Conservation (phyloP, 2,329 filamentous ascomycete species). For the Aspergillus tubingensis region DNA sequence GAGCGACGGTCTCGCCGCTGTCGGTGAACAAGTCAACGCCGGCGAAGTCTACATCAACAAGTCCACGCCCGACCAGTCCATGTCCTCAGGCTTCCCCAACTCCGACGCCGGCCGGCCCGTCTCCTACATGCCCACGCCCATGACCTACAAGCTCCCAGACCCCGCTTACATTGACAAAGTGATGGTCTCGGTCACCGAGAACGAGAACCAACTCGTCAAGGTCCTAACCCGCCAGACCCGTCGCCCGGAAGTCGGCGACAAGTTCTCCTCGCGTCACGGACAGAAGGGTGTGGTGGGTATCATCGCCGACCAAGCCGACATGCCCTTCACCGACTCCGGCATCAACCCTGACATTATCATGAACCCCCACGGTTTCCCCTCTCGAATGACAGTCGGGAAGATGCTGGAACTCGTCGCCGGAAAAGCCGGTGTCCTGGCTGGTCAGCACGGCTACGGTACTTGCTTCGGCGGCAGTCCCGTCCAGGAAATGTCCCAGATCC, state of each 20-base stretch:
- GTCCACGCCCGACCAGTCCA: slow-evolving; percentile 76
- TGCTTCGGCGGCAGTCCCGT: slow-evolving; percentile 82
- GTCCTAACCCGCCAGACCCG: slow-evolving; percentile 95
- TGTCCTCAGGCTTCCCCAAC: slow-evolving; percentile 64
- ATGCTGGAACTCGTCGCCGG: slow-evolving; percentile 93
- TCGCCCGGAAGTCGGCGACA: slow-evolving; percentile 92
- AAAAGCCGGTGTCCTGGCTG: slow-evolving; percentile 85
- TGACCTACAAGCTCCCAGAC: slow-evolving; percentile 79
- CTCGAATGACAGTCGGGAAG: slow-evolving; percentile 98
- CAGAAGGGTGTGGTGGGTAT: slow-evolving; percentile 98
- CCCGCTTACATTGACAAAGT: slow-evolving; percentile 94
- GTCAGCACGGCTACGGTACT: slow-evolving; percentile 85
- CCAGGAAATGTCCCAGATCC: slow-evolving; percentile 81
- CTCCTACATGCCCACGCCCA: slow-evolving; percentile 43
- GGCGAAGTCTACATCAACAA: slow-evolving; percentile 93
- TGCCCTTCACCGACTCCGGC: slow-evolving; percentile 90
- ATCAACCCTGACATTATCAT: slow-evolving; percentile 99
- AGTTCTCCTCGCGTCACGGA: slow-evolving; percentile 97
- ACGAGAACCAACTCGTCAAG: slow-evolving; percentile 84
- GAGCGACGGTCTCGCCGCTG: slow-evolving; percentile 82
- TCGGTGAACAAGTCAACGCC: slow-evolving; percentile 74
- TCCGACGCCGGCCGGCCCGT: slow-evolving; percentile 58
- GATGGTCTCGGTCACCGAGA: slow-evolving; percentile 86
- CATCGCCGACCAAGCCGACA: slow-evolving; percentile 93
- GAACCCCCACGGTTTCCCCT: slow-evolving; percentile 99